Evolutionary conservation across 345 rosid genomes (phyloP).

Genomic region (Balakata baccata): DNA sequence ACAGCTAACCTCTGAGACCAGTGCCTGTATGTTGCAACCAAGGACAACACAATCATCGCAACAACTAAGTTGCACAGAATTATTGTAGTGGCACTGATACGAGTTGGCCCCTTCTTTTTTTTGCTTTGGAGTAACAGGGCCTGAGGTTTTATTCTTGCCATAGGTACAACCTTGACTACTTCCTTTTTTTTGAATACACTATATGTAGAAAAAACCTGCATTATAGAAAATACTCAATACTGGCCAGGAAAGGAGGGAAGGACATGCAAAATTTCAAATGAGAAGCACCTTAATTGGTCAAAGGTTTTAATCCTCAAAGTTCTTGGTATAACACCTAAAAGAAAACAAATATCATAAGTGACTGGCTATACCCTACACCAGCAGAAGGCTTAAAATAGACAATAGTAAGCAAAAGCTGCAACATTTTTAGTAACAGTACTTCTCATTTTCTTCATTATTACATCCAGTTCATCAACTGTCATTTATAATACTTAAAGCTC

Average conservation of each 20-base stretch:
- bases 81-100: constrained; percentile 52
- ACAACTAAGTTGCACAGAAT: constrained; percentile 46
- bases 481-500: neutral
- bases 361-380: neutral
- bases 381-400: neutral
- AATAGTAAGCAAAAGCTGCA: neutral
- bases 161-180: constrained; percentile 18
- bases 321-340: neutral
- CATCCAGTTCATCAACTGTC: constrained; percentile 7
- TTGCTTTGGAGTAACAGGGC: constrained; percentile 74
- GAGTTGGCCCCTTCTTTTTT: constrained; percentile 71
- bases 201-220: neutral
- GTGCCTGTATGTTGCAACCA: constrained; percentile 55
- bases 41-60: constrained; percentile 42
- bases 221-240: neutral
- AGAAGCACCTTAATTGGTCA: constrained; percentile 1
- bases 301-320: constrained; percentile 1
- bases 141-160: constrained; percentile 89
- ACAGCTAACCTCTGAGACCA: constrained; percentile 58
- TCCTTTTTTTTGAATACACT: neutral
- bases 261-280: neutral
- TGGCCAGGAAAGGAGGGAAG: neutral
- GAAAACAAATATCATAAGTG: neutral
- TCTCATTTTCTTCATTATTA: neutral
- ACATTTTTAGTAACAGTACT: neutral